Evolutionary conservation across 352 stramenopile genomes (phyloP).

Genomic region (Pythium aquatile): DNA sequence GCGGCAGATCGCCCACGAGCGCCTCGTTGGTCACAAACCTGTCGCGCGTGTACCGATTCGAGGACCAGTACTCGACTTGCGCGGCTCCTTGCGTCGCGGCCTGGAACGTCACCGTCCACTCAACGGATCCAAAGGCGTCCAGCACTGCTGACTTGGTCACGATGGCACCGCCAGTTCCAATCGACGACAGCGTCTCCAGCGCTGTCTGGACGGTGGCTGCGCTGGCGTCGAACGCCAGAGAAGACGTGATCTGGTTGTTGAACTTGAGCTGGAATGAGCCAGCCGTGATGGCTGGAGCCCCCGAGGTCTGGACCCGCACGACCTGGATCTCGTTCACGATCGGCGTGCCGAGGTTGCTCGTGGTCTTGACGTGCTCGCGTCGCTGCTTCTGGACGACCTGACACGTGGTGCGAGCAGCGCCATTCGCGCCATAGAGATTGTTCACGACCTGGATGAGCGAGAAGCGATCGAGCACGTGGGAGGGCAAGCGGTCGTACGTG

Average conservation of each 20-base stretch:
- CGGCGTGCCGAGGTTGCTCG: slow-evolving; percentile 40
- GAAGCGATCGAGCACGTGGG: slow-evolving; percentile 29
- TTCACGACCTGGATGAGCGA: slow-evolving; percentile 43
- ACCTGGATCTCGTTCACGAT: slow-evolving; percentile 76
- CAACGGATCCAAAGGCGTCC: slow-evolving; percentile 31
- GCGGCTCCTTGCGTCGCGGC: slow-evolving; percentile 33
- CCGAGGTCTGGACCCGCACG: slow-evolving; percentile 47
- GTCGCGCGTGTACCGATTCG: slow-evolving; percentile 43
- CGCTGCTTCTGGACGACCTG: slow-evolving; percentile 33
- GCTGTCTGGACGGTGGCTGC: slow-evolving; percentile 45
- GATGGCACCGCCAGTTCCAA: slow-evolving; percentile 38
- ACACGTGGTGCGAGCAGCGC: slow-evolving; percentile 31
- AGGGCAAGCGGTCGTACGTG: slow-evolving; percentile 53
- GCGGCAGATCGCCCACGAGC: slow-evolving; percentile 56
- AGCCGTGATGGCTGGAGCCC: slow-evolving; percentile 18
- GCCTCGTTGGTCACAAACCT: slow-evolving; percentile 43
- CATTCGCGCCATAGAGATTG: slow-evolving; percentile 63
- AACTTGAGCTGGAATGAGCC: slow-evolving; percentile 66
- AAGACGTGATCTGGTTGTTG: slow-evolving; percentile 52
- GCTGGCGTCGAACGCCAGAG: slow-evolving; percentile 66
- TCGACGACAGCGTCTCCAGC: slow-evolving; percentile 62
- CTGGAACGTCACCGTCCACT: slow-evolving; percentile 70
- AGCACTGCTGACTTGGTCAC: slow-evolving; percentile 36
- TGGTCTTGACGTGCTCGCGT: slow-evolving; percentile 79
- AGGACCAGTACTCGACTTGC: slow-evolving; percentile 74